Percentiles rank a stretch among this genome's conserved stretches.
phyloP scores from a whole-genome alignment of 163 green algal species.

The Scenedesmus sp. region DNA sequence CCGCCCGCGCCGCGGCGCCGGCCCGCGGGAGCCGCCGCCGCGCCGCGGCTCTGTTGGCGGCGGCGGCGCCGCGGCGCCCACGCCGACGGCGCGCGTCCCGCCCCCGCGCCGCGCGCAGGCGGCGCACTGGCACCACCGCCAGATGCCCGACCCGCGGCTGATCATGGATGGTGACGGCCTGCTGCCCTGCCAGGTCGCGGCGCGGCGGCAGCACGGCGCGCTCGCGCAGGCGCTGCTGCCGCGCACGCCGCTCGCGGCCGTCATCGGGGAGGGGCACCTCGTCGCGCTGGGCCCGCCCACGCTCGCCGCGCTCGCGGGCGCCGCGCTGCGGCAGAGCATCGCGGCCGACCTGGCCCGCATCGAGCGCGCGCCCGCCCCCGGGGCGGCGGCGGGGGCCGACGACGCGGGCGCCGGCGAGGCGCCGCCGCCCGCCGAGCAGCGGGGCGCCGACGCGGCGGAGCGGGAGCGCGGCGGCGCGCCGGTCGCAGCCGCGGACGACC shows the following conservation, averaged over 20 bases:
- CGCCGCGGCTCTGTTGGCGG: background rate
- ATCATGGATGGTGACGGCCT: slow-evolving; percentile 46
- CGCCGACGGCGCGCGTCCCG: background rate
- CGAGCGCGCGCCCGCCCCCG: background rate
- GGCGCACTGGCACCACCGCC: slow-evolving; percentile 10
- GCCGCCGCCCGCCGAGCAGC: background rate
- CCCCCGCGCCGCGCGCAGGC: background rate
- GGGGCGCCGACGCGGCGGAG: background rate
- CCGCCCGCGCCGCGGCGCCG: background rate
- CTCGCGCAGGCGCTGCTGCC: slow-evolving; percentile 47
- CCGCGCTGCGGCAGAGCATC: slow-evolving; percentile 36
- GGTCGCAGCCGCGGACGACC: no score
- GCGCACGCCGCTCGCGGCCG: slow-evolving; percentile 34
- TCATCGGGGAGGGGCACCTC: background rate
- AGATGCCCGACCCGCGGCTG: slow-evolving; percentile 41
- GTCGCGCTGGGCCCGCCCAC: slow-evolving; percentile 40
- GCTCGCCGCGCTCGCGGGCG: slow-evolving; percentile 39
- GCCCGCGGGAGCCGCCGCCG: no score
- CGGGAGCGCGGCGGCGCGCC: background rate
- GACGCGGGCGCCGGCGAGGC: background rate
- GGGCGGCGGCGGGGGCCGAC: background rate
- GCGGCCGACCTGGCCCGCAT: slow-evolving; percentile 20
- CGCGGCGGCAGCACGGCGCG: slow-evolving; percentile 22
- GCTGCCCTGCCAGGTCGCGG: slow-evolving; percentile 50
- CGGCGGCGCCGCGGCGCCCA: background rate